A percentile compares a stretch with the other conserved stretches of the same genome.
These are phyloP conservation scores for Stemphylium vesicarium DNA, from an alignment of 2,329 filamentous ascomycete species.

Conservation along the genomic window DNA sequence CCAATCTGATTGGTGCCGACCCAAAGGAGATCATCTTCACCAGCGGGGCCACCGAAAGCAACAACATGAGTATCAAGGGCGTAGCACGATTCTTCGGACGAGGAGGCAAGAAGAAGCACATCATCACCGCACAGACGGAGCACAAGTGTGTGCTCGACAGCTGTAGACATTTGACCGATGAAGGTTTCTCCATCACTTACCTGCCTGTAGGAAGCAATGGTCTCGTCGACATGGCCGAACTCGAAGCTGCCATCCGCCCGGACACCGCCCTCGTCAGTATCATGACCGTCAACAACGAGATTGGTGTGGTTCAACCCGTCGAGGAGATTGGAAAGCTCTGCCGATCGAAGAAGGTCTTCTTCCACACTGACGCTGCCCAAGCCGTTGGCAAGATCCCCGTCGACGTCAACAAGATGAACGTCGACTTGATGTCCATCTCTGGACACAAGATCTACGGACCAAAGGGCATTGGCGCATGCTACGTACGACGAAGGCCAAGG, in stretches of 20 bases:
- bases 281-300: conserved; percentile 99
- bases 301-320: conserved; percentile 96
- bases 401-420: conserved; percentile 96
- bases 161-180: conserved; percentile 94
- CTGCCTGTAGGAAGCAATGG: conserved; percentile 87
- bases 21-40: conserved; percentile 99
- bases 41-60: conserved; percentile 96
- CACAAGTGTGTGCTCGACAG: conserved; percentile 99
- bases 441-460: conserved; percentile 99
- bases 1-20: conserved; percentile 87
- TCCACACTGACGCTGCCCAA: conserved; percentile 96
- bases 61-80: conserved; percentile 99
- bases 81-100: conserved; percentile 94
- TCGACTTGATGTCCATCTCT: conserved; percentile 98
- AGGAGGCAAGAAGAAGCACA: conserved; percentile 95
- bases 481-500: conserved; percentile 87
- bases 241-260: conserved; percentile 87
- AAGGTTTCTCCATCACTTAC: conserved; percentile 97
- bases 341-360: conserved; percentile 90
- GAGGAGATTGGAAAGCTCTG: conserved; percentile 93
- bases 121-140: conserved; percentile 96
- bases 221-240: conserved; percentile 80
- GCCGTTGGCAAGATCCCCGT: conserved; percentile 98
- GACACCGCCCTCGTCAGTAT: conserved; percentile 93
- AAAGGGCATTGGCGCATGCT: conserved; percentile 96